These are phyloP conservation scores for Diaporthe nobilis DNA, from an alignment of 2,329 filamentous ascomycete genomes.

Conservation along the genomic window DNA sequence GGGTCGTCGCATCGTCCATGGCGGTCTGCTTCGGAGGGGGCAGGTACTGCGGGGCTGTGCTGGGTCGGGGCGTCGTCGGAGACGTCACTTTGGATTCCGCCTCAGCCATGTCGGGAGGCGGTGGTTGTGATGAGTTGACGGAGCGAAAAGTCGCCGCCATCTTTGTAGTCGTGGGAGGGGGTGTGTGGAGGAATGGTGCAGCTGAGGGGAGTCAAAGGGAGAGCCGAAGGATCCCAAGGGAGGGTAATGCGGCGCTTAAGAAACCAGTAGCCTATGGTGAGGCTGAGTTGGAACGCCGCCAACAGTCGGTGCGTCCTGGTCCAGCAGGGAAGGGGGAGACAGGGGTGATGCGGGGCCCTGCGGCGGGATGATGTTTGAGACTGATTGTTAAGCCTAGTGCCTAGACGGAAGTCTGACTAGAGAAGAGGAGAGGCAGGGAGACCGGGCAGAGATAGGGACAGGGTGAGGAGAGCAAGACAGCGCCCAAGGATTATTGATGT, in stretches of 20 bases:
- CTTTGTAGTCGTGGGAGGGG: constrained; percentile 40
- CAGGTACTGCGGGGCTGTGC: constrained; percentile 49
- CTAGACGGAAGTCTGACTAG: constrained; percentile 35
- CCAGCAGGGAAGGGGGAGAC: constrained; percentile 38
- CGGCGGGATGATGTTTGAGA: constrained; percentile 49
- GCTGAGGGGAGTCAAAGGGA: constrained; percentile 42
- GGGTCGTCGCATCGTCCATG: constrained; percentile 69
- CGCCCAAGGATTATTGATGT: constrained; percentile 36
- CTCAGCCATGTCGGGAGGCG: constrained; percentile 61
- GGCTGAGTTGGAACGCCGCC: constrained; percentile 50
- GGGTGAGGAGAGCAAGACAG: constrained; percentile 29
- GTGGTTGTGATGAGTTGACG: constrained; percentile 66
- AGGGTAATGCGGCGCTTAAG: constrained; percentile 47
- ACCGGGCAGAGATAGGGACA: constrained; percentile 26
- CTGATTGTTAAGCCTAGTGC: constrained; percentile 45
- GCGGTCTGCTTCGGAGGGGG: constrained; percentile 46
- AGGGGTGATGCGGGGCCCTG: constrained; percentile 51
- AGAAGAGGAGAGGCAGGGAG: constrained; percentile 38
- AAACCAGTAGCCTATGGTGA: constrained; percentile 47
- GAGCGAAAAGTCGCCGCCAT: constrained; percentile 72
- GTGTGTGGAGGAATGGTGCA: constrained; percentile 22
- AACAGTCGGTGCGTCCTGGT: constrained; percentile 40
- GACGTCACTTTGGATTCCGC: constrained; percentile 68
- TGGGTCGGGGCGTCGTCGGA: constrained; percentile 52
- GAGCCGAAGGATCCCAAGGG: constrained; percentile 41